Evolutionary conservation across 495 filamentous ascomycete species (phyloP).

Genomic region (Xanthoparmelia taractica): DNA sequence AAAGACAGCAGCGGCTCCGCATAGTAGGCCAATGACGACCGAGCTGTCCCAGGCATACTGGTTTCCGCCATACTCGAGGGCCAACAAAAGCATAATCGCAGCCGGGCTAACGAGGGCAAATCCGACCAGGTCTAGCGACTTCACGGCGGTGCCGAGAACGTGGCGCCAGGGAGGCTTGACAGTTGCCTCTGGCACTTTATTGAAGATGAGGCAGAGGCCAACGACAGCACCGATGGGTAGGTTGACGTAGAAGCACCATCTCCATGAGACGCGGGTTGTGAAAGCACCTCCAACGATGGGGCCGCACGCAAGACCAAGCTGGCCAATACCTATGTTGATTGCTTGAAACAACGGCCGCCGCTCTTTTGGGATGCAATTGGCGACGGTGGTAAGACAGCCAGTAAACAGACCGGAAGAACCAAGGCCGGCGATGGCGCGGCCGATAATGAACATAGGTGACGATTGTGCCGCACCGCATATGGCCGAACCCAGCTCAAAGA

Average conservation of each 20-base stretch:
- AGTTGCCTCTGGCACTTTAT: conserved; percentile 41
- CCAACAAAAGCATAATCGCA: conserved; percentile 43
- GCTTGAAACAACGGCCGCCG: conserved; percentile 32
- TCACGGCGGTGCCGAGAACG: conserved; percentile 29
- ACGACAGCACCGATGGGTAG: conserved; percentile 52
- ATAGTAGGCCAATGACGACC: conserved; percentile 44
- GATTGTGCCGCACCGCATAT: conserved; percentile 38
- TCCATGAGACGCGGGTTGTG: conserved; percentile 45
- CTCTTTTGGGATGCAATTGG: conserved; percentile 38
- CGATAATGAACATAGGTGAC: conserved; percentile 40
- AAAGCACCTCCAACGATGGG: conserved; percentile 55
- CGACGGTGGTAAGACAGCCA: conserved; percentile 46
- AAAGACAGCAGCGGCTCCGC: conserved; percentile 41
- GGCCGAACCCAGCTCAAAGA: conserved; percentile 40
- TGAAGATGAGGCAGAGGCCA: conserved; percentile 40
- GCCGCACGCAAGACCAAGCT: conserved; percentile 39
- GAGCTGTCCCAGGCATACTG: conserved; percentile 40
- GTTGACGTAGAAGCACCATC: conserved; percentile 62
- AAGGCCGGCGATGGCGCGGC: conserved; percentile 40
- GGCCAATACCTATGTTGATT: conserved; percentile 32
- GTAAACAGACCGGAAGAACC: conserved; percentile 43
- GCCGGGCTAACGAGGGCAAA: conserved; percentile 40
- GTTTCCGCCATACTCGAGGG: conserved; percentile 40
- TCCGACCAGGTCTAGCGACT: conserved; percentile 40
- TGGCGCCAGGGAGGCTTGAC: conserved; percentile 35